phyloP scores from a whole-genome alignment of 805 yeast species.

The Wickerhamomyces bovis region DNA sequence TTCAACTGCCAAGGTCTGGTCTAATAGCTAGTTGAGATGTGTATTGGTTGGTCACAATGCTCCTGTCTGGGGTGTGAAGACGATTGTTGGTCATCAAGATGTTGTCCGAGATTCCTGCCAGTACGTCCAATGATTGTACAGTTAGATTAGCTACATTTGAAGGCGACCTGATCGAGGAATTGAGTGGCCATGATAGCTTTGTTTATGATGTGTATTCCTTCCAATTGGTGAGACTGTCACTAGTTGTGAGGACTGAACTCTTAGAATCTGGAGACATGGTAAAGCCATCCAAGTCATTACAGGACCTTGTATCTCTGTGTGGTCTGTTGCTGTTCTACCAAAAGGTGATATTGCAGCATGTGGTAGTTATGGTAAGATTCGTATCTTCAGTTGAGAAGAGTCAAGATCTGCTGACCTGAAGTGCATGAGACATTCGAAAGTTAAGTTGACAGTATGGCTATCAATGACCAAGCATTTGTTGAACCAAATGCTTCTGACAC shows the following conservation, averaged over 20 bases:
- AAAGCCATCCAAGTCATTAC: constrained; percentile 64
- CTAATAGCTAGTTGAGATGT: constrained; percentile 37
- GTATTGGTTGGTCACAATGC: constrained; percentile 63
- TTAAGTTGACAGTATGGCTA: constrained; percentile 54
- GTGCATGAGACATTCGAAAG: constrained; percentile 45
- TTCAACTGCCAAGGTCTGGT: constrained; percentile 76
- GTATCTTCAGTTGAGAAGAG: constrained; percentile 58
- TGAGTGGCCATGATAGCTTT: constrained; percentile 82
- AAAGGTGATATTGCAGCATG: constrained; percentile 79
- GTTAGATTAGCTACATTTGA: constrained; percentile 48
- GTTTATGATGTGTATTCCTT: constrained; percentile 61
- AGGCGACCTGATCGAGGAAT: constrained; percentile 36
- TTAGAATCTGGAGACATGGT: constrained; percentile 66
- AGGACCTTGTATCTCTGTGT: constrained; percentile 80
- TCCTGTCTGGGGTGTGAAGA: constrained; percentile 84
- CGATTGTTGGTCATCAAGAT: constrained; percentile 65
- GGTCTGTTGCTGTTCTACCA: constrained; percentile 62
- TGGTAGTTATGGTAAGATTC: constrained; percentile 65
- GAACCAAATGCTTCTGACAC: constrained; percentile 54
- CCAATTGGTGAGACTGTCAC: constrained; percentile 61
- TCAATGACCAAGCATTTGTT: constrained; percentile 53
- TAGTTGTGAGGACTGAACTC: constrained; percentile 85
- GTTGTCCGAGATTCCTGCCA: constrained; percentile 76
- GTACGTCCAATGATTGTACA: constrained; percentile 81
- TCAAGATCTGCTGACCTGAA: constrained; percentile 47